These are phyloP conservation scores for Picea sitchensis DNA, from an alignment of 75 land plant species.

Conservation along the genomic window DNA sequence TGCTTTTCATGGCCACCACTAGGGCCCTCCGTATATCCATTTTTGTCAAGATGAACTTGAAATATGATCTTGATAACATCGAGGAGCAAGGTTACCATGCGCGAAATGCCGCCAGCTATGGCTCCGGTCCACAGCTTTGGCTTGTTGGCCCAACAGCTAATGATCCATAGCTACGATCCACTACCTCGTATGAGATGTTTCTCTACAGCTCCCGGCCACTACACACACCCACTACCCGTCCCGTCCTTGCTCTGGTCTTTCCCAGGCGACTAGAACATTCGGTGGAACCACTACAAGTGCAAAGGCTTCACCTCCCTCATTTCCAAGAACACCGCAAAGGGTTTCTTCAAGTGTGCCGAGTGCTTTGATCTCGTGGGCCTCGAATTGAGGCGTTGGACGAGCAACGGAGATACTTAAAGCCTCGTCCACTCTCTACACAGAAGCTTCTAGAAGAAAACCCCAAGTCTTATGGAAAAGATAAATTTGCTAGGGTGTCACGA, in stretches of 20 bases:
- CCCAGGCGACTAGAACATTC: conserved; percentile 30
- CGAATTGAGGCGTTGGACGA: conserved; percentile 13
- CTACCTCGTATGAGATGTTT: conserved; percentile 50
- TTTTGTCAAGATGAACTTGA: too few relatives aligned
- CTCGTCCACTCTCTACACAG: too few relatives aligned
- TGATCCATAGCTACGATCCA: conserved; percentile 55
- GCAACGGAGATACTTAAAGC: not conserved
- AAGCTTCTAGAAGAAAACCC: too few relatives aligned
- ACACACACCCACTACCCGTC: conserved; percentile 27
- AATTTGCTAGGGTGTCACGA: too few relatives aligned
- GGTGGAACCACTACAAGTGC: conserved; percentile 41
- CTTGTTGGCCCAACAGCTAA: conserved; percentile 42
- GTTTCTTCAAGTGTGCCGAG: conserved; percentile 45
- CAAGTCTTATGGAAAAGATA: too few relatives aligned
- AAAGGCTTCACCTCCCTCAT: conserved; percentile 35
- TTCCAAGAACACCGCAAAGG: conserved; percentile 16
- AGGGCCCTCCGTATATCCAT: too few relatives aligned
- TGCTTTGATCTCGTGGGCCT: conserved; percentile 31
- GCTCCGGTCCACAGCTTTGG: conserved; percentile 51
- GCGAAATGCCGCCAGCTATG: not conserved
- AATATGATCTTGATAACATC: too few relatives aligned
- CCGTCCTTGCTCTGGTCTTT: conserved; percentile 39
- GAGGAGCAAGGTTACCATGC: too few relatives aligned
- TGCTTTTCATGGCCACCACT: too few relatives aligned
- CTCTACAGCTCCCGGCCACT: conserved; percentile 20